These are phyloP conservation scores for Verruconis gallopava DNA, from an alignment of 2,329 filamentous ascomycete genomes.

Conservation along the genomic window DNA sequence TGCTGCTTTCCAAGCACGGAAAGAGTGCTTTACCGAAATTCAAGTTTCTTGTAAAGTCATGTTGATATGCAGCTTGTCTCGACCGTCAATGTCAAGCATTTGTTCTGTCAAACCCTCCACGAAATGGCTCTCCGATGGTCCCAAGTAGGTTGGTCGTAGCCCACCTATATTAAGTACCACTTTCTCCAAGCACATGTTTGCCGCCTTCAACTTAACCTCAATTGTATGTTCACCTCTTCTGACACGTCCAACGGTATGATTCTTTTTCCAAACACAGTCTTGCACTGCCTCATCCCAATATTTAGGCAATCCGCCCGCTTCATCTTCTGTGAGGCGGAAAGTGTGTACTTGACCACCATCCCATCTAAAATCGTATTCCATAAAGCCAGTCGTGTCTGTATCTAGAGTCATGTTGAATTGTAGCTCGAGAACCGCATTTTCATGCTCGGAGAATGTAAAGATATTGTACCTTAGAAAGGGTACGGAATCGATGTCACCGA, in stretches of 20 bases:
- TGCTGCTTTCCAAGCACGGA: too few relatives aligned
- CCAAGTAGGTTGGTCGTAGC: constrained; percentile 41
- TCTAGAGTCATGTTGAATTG: too few relatives aligned
- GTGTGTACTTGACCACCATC: background rate
- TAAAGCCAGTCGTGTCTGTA: too few relatives aligned
- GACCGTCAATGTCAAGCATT: too few relatives aligned
- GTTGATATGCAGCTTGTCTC: too few relatives aligned
- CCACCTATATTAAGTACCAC: constrained; percentile 44
- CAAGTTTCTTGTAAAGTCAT: too few relatives aligned
- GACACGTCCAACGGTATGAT: constrained; percentile 31
- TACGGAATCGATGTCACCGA: constrained; percentile 32
- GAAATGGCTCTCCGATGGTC: constrained; percentile 35
- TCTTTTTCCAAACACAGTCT: constrained; percentile 11
- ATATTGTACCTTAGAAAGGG: constrained; percentile 49
- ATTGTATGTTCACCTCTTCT: constrained; percentile 36
- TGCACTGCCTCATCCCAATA: constrained; percentile 12
- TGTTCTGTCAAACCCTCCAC: background rate
- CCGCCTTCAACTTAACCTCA: constrained; percentile 39
- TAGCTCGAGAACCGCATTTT: constrained; percentile 14
- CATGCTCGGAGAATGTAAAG: constrained; percentile 43
- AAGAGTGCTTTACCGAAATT: too few relatives aligned
- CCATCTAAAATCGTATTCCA: background rate
- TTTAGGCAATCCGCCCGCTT: constrained; percentile 8
- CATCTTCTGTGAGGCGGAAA: background rate
- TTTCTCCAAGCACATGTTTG: constrained; percentile 43